These are phyloP conservation scores for Trichoderma breve DNA, from an alignment of 2,329 filamentous ascomycete genomes.

Conservation along the genomic window DNA sequence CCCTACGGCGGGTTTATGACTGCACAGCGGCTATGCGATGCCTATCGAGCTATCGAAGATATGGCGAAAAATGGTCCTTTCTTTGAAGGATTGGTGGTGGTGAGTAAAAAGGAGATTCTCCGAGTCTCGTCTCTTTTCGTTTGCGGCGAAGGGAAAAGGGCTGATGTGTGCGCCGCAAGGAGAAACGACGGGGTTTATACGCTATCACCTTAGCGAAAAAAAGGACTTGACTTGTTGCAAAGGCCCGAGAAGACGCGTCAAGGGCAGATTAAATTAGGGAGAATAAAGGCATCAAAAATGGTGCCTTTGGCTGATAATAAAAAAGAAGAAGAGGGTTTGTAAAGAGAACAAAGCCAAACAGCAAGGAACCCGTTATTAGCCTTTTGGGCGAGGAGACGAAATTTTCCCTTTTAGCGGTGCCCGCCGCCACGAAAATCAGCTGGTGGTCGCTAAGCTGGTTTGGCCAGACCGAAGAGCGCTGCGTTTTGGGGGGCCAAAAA, in stretches of 20 bases:
- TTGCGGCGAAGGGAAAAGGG: conserved; percentile 10
- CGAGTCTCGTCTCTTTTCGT: conserved; percentile 9
- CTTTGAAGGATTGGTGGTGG: neutral
- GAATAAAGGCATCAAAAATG: neutral
- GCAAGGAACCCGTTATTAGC: neutral
- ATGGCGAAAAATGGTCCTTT: neutral
- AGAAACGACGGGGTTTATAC: conserved; percentile 19
- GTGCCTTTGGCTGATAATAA: neutral
- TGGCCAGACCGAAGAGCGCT: neutral
- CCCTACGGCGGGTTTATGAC: neutral
- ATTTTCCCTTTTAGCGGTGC: conserved; percentile 7
- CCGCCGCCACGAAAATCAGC: conserved; percentile 16
- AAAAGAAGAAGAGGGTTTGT: neutral
- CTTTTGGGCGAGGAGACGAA: neutral
- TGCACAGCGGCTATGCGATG: neutral
- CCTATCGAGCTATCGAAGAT: neutral
- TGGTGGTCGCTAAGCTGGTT: conserved; percentile 12
- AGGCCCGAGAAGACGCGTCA: neutral
- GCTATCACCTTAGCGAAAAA: conserved; percentile 16
- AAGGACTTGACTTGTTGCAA: neutral
- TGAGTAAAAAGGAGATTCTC: neutral
- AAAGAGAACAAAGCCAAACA: neutral
- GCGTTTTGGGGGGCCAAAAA: neutral
- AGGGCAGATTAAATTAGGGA: conserved; percentile 13
- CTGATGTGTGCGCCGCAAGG: conserved; percentile 19